phyloP scores from a whole-genome alignment of 78 protist species.

The Emiliania huxleyi region DNA sequence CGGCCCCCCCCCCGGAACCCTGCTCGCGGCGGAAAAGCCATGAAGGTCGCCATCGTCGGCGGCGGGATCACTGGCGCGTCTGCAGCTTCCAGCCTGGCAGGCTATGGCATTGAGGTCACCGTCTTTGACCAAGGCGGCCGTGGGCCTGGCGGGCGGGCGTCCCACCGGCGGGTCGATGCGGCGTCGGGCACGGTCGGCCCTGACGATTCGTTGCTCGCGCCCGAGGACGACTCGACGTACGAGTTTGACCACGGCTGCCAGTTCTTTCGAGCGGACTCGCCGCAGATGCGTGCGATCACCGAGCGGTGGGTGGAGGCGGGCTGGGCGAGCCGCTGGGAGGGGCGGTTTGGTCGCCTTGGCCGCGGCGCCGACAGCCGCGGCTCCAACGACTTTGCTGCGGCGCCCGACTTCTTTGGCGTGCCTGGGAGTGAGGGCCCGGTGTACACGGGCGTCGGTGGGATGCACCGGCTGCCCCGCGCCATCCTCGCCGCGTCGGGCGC shows the following conservation, averaged over 20 bases:
- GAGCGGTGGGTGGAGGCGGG: background rate
- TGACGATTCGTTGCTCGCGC: background rate
- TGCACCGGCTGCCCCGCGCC: background rate
- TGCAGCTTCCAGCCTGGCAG: background rate
- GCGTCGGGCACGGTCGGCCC: background rate
- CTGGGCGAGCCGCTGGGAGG: background rate
- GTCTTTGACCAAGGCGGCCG: background rate
- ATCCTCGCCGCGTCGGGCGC: background rate
- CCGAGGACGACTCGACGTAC: background rate
- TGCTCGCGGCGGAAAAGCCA: too few species aligned
- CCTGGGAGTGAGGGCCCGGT: background rate
- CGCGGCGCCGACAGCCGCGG: background rate
- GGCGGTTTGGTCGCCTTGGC: background rate
- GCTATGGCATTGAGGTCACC: background rate
- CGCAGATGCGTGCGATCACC: background rate
- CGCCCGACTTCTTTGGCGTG: background rate
- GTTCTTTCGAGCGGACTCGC: background rate
- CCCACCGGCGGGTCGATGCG: background rate
- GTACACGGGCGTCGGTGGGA: background rate
- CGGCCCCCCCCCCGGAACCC: too few species aligned
- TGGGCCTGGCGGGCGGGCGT: background rate
- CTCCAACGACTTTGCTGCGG: background rate
- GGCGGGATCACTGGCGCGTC: background rate
- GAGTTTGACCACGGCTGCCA: conserved; percentile 2
- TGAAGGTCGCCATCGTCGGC: conserved; percentile 20